Percentiles rank a stretch among this genome's conserved stretches.
Conservation (phyloP, 2,329 filamentous ascomycete genomes). For the Hypomyces perniciosus region DNA sequence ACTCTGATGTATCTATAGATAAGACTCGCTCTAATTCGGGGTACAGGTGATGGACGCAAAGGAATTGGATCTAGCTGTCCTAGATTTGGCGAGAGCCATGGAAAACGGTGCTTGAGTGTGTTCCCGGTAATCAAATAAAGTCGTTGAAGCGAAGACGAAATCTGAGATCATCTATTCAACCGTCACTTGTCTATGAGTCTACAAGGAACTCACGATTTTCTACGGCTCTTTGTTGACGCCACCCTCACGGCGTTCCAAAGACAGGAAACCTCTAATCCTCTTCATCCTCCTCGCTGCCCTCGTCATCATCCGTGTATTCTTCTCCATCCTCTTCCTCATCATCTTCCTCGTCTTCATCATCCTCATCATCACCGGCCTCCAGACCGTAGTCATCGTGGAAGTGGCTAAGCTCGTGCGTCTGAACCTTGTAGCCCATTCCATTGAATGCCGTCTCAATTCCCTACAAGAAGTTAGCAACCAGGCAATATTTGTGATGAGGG, state of each 20-base stretch:
- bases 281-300: constrained; percentile 7
- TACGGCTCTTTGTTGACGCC: too few species aligned
- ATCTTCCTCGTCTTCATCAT: constrained; percentile 45
- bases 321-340: constrained; percentile 33
- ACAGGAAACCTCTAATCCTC: not conserved
- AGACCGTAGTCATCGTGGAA: constrained; percentile 91
- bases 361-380: constrained; percentile 56
- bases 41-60: too few species aligned
- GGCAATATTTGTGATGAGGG: not conserved
- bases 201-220: not conserved
- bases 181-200: not conserved
- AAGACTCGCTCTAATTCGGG: not conserved
- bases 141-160: too few species aligned
- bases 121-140: too few species aligned
- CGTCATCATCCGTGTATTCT: constrained; percentile 19
- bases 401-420: constrained; percentile 65
- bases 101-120: too few species aligned
- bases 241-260: too few species aligned
- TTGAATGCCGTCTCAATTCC: constrained; percentile 69
- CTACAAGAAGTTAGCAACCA: constrained; percentile 38
- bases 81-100: too few species aligned
- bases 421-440: constrained; percentile 69
- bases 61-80: too few species aligned
- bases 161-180: not conserved
- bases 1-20: not conserved